Base-by-base conservation (phyloP, 371 early-diverging fungal species). In the Dinochytrium kinnereticum region DNA sequence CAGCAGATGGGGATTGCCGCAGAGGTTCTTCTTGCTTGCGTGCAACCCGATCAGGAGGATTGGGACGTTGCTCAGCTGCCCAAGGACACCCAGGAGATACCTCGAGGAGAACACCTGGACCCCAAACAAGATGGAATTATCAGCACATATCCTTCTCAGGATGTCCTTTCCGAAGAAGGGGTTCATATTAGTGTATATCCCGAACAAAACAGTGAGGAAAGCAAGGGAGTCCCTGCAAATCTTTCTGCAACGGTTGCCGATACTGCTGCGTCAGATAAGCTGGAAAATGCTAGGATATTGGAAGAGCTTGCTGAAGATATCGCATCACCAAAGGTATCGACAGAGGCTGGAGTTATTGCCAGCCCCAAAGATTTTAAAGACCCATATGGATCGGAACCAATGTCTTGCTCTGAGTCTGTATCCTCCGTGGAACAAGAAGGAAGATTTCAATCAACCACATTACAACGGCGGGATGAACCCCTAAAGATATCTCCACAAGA, bases 1-100 rank as follows among this genome's bases (percentile, higher is more conserved):
- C 61, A 61, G 24, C 34, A 61, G 24, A 61, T 61, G 61, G 36
- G 36, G 5, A 10, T 61, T 24, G 61, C 61, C 3, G 19, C 61
- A 61, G 61, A 61, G 36, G 36, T 61, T 31, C 30, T 61, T 34
- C 7, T 61, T 3, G 61, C 61, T 34, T 61, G 61, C 37, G 36
- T 34, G 3, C 61, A 28, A 24, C 5, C 55, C 5, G 55, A 24
- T 21, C 5, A 21, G n/a, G 10, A 13, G 10, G 49, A 44, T 10
- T 10, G 10, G 13, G 49, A 10, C 10, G 49, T 13, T 10, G 21
- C 13, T 44, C 13, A 10, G 21, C 49, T 10, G 49, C 49, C 49
- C 21, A 21, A 44, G 49, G 49, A 10, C 10, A 44, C 49, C 10
- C 13, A 44, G 10, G 13, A 21, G 49, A n/a, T n/a, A n/a, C n/a